Percentiles rank a stretch among this genome's conserved stretches.
phyloP scores from a whole-genome alignment of 495 filamentous ascomycete species.

The Xylaria longipes region DNA sequence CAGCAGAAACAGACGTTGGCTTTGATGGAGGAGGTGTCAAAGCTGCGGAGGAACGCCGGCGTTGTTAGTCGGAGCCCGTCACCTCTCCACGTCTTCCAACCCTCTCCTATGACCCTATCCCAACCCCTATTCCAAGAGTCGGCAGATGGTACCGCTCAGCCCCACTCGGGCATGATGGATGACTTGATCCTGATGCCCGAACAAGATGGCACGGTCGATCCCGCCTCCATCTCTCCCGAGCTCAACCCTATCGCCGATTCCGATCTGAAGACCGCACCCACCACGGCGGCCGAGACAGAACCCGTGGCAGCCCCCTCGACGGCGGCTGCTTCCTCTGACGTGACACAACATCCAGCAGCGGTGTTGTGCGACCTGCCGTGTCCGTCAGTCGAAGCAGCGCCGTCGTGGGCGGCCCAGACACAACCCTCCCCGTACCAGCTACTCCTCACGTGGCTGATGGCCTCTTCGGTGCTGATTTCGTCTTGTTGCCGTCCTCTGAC shows the following conservation, averaged over 20 bases:
- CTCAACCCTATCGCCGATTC: slow-evolving; percentile 54
- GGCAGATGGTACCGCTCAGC: slow-evolving; percentile 43
- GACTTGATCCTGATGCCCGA: slow-evolving; percentile 46
- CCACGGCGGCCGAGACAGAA: slow-evolving; percentile 31
- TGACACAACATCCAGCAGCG: slow-evolving; percentile 99
- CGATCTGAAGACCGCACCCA: slow-evolving; percentile 21
- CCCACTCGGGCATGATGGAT: slow-evolving; percentile 41
- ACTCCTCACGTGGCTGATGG: slow-evolving; percentile 68
- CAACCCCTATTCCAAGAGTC: slow-evolving; percentile 53
- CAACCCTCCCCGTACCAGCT: slow-evolving; percentile 66
- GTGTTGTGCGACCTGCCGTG: slow-evolving; percentile 99
- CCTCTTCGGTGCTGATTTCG: slow-evolving; percentile 73
- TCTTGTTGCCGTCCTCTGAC: slow-evolving; percentile 58
- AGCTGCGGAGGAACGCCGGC: slow-evolving; percentile 62
- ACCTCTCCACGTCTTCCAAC: slow-evolving; percentile 46
- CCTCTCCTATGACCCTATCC: slow-evolving; percentile 57
- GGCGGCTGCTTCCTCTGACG: slow-evolving; percentile 74
- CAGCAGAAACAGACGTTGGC: slow-evolving; percentile 70
- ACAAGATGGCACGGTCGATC: slow-evolving; percentile 57
- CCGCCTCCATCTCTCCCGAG: slow-evolving; percentile 59
- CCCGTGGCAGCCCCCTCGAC: slow-evolving; percentile 36
- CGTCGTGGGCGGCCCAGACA: slow-evolving; percentile 65
- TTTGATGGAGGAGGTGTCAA: slow-evolving; percentile 69
- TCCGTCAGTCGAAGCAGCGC: slow-evolving; percentile 74
- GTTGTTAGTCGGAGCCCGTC: slow-evolving; percentile 52